Evolutionary conservation across 2,329 filamentous ascomycete genomes (phyloP).

Genomic region (Aaosphaeria arxii): DNA sequence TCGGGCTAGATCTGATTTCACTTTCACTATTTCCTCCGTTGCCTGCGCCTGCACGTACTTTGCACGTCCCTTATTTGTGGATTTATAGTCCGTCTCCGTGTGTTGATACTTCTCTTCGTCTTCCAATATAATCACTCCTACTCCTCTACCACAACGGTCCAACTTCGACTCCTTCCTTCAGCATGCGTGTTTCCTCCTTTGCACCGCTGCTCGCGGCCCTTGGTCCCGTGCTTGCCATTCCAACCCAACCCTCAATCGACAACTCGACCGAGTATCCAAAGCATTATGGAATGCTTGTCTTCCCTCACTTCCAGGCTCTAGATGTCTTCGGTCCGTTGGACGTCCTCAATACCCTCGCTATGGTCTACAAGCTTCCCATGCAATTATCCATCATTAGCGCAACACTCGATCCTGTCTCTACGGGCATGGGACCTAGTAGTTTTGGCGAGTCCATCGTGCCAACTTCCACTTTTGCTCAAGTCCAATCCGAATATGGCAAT

Average conservation of each 20-base stretch:
- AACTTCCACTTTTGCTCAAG: slow-evolving; percentile 52
- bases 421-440: slow-evolving; percentile 11
- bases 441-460: slow-evolving; percentile 42
- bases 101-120: background rate
- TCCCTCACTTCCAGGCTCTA: slow-evolving; percentile 22
- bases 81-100: background rate
- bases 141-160: background rate
- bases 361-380: slow-evolving; percentile 24
- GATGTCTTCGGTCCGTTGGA: slow-evolving; percentile 46
- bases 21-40: too few relatives aligned
- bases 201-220: slow-evolving; percentile 1
- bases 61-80: too few relatives aligned
- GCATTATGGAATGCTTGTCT: slow-evolving; percentile 14
- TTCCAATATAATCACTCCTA: background rate
- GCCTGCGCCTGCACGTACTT: too few relatives aligned
- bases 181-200: slow-evolving; percentile 3
- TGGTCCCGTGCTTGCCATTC: background rate
- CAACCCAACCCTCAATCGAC: slow-evolving; percentile 2
- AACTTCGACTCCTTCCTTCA: background rate
- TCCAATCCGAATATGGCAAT: slow-evolving; percentile 29
- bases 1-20: too few relatives aligned
- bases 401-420: slow-evolving; percentile 26
- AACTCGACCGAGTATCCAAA: slow-evolving; percentile 5
- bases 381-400: slow-evolving; percentile 22
- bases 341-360: slow-evolving; percentile 36